Evolutionary conservation across 805 yeast genomes (phyloP).

Genomic region (Myxozyma mucilagina): DNA sequence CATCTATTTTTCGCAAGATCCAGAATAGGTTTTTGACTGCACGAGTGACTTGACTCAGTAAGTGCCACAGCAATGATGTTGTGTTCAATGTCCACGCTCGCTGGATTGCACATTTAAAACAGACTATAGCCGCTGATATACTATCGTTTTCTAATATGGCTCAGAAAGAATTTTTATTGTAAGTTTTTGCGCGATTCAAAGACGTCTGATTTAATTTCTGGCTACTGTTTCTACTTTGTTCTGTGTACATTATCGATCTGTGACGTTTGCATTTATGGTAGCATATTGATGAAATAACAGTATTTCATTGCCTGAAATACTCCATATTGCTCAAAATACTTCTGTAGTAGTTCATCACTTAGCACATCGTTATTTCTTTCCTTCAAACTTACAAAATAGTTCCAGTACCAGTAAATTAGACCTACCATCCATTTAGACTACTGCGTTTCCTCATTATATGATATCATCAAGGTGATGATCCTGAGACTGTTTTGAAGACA

Average conservation of each 20-base stretch:
- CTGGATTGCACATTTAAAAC: slow-evolving; percentile 15
- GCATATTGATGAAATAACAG: slow-evolving; percentile 26
- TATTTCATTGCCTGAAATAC: slow-evolving; percentile 29
- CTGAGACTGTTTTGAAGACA: slow-evolving; percentile 1
- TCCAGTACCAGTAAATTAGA: slow-evolving; percentile 26
- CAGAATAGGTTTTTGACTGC: slow-evolving; percentile 22
- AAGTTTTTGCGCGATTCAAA: slow-evolving; percentile 31
- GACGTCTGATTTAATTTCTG: slow-evolving; percentile 17
- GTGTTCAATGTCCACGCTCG: neutral
- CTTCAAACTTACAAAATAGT: neutral
- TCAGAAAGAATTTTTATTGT: slow-evolving; percentile 31
- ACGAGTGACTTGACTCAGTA: slow-evolving; percentile 32
- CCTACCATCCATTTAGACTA: slow-evolving; percentile 33
- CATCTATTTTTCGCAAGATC: slow-evolving; percentile 28
- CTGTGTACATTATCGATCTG: neutral
- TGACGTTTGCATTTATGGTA: slow-evolving; percentile 11
- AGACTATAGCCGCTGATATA: slow-evolving; percentile 31
- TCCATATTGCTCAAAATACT: slow-evolving; percentile 13
- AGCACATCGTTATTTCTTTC: neutral
- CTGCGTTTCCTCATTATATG: slow-evolving; percentile 32
- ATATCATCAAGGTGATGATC: slow-evolving; percentile 24
- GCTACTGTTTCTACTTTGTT: neutral
- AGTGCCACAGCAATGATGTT: slow-evolving; percentile 20
- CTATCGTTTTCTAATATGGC: slow-evolving; percentile 19
- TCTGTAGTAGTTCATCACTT: slow-evolving; percentile 14